phyloP scores from a whole-genome alignment of 1,284 basidiomycete genomes.

The Sporisorium exsertum region DNA sequence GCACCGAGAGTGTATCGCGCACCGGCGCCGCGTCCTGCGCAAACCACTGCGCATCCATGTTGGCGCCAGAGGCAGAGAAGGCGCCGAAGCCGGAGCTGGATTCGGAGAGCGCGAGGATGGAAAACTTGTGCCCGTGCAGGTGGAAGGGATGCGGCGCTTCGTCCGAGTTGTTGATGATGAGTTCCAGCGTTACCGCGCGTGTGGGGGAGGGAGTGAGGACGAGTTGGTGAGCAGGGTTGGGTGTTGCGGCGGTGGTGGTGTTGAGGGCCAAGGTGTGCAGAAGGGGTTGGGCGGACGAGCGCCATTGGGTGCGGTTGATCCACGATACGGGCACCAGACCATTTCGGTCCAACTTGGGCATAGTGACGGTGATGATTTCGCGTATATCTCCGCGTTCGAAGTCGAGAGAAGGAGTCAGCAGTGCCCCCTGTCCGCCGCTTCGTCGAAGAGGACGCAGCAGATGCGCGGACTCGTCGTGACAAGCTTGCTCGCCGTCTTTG shows the following conservation, averaged over 20 bases:
- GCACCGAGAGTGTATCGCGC: slow-evolving; percentile 43
- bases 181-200: slow-evolving; percentile 47
- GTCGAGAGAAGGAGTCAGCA: background rate
- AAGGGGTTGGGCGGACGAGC: slow-evolving; percentile 14
- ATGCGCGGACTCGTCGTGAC: slow-evolving; percentile 32
- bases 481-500: slow-evolving; percentile 10
- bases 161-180: slow-evolving; percentile 66
- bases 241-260: background rate
- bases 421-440: background rate
- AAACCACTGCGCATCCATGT: background rate
- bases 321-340: slow-evolving; percentile 33
- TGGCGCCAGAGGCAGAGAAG: background rate
- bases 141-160: slow-evolving; percentile 72
- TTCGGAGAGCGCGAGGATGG: slow-evolving; percentile 67
- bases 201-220: slow-evolving; percentile 13
- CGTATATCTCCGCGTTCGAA: slow-evolving; percentile 22
- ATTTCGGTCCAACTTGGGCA: slow-evolving; percentile 26
- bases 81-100: background rate
- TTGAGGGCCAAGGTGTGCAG: slow-evolving; percentile 12
- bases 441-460: slow-evolving; percentile 28
- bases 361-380: slow-evolving; percentile 21
- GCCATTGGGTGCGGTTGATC: slow-evolving; percentile 35
- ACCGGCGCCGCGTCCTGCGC: slow-evolving; percentile 5
- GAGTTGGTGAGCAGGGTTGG: background rate
- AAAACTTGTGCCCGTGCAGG: slow-evolving; percentile 71